phyloP scores from a whole-genome alignment of 1,284 basidiomycete species.

The Moesziomyces globuligerus region DNA sequence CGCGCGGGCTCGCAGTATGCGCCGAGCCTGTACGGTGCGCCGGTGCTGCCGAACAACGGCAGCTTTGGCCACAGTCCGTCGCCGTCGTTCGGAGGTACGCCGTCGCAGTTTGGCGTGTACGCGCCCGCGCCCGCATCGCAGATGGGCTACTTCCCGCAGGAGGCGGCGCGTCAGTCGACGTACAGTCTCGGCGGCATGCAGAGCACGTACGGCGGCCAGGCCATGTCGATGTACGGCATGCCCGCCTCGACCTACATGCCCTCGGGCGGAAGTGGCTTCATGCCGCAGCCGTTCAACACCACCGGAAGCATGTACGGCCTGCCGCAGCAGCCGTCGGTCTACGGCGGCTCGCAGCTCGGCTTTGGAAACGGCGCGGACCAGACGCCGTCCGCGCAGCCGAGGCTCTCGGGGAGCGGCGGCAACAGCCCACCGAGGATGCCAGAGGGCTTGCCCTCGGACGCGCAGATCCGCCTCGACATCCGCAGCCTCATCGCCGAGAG shows the following conservation, averaged over 20 bases:
- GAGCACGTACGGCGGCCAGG: constrained; percentile 45
- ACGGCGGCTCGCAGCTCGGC: constrained; percentile 44
- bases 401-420: constrained; percentile 17
- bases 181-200: constrained; percentile 41
- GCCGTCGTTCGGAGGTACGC: constrained; percentile 47
- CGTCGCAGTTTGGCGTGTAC: constrained; percentile 39
- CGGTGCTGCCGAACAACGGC: constrained; percentile 34
- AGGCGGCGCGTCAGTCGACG: constrained; percentile 47
- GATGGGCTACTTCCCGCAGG: constrained; percentile 44
- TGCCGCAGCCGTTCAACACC: constrained; percentile 46
- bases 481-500: constrained; percentile 55
- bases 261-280: constrained; percentile 32
- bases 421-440: constrained; percentile 35
- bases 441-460: constrained; percentile 51
- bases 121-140: constrained; percentile 31
- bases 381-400: constrained; percentile 13
- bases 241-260: constrained; percentile 38
- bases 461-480: constrained; percentile 57
- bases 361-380: constrained; percentile 17
- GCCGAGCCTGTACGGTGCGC: constrained; percentile 52
- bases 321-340: constrained; percentile 41
- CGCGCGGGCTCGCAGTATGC: constrained; percentile 54
- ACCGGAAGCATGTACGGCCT: constrained; percentile 44
- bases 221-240: constrained; percentile 58
- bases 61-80: constrained; percentile 54